These are phyloP conservation scores for Arthrobotrys megalospora DNA, from an alignment of 2,329 filamentous ascomycete species.

Conservation along the genomic window DNA sequence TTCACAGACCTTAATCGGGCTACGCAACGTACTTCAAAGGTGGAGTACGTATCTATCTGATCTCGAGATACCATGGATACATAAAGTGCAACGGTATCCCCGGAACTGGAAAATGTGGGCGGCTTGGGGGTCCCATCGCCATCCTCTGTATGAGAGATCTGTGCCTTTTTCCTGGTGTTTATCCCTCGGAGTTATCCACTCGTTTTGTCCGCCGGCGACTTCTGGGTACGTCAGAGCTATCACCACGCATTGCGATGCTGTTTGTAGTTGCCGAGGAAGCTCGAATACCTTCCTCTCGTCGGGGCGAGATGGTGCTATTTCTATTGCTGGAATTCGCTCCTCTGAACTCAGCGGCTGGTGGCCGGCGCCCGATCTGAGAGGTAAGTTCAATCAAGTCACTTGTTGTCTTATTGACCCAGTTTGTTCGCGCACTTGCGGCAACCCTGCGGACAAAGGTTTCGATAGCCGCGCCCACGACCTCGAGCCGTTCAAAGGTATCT, in stretches of 20 bases:
- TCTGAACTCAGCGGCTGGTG: constrained; percentile 10
- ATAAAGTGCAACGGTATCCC: not conserved
- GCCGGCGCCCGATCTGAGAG: constrained; percentile 44
- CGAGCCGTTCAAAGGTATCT: constrained; percentile 72
- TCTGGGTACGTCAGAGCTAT: constrained; percentile 26
- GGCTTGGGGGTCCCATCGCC: not conserved
- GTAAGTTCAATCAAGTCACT: constrained; percentile 59
- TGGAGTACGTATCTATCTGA: not conserved
- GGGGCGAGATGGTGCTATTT: not conserved
- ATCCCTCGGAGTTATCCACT: constrained; percentile 25
- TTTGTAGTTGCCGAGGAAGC: constrained; percentile 33
- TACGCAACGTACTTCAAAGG: not conserved
- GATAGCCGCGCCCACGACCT: constrained; percentile 87
- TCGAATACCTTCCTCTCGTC: not conserved
- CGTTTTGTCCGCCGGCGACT: constrained; percentile 35
- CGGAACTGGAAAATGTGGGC: too few relatives aligned
- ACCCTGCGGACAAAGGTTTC: constrained; percentile 92
- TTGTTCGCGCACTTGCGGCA: constrained; percentile 73
- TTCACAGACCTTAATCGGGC: constrained; percentile 17
- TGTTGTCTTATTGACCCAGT: constrained; percentile 55
- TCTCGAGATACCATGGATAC: not conserved
- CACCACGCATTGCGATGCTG: not conserved
- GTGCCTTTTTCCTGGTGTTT: not conserved
- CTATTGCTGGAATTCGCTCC: not conserved
- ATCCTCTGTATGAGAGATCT: not conserved